Conservation (phyloP, 2,329 filamentous ascomycete genomes). For the Fusarium sp. region DNA sequence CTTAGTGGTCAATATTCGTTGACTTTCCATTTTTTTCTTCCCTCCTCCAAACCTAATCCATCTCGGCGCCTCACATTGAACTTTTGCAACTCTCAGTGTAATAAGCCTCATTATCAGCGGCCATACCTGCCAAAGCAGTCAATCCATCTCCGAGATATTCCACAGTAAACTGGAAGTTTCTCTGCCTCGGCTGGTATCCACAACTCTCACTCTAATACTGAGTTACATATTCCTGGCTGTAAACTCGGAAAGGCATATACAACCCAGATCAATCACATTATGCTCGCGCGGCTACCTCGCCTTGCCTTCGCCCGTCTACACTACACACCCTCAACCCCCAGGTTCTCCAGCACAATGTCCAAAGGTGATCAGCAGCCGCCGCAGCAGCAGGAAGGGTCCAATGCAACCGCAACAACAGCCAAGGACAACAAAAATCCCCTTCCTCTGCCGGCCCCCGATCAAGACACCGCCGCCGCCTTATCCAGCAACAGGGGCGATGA, state of each 20-base stretch:
- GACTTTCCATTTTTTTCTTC: conserved; percentile 36
- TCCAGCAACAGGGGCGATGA: conserved; percentile 39
- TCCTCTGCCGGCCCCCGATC: conserved; percentile 47
- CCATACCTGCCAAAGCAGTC: not conserved
- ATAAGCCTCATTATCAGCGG: not conserved
- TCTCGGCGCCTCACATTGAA: not conserved
- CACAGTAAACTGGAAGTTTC: not conserved
- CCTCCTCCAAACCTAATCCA: conserved; percentile 4
- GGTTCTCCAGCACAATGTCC: conserved; percentile 26
- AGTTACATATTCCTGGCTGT: not conserved
- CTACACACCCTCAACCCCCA: conserved; percentile 9
- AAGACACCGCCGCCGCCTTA: conserved; percentile 13
- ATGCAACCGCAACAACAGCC: conserved; percentile 1
- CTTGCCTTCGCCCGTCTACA: conserved; percentile 22
- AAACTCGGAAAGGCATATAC: conserved; percentile 10
- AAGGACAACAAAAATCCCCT: conserved; percentile 25
- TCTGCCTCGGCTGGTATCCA: not conserved
- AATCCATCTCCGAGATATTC: not conserved
- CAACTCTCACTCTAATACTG: not conserved
- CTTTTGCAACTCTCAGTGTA: conserved; percentile 3
- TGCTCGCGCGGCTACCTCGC: conserved; percentile 37
- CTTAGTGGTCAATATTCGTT: conserved; percentile 28
- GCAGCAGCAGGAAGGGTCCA: conserved; percentile 16
- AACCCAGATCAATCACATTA: conserved; percentile 13
- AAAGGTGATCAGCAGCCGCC: conserved; percentile 16